phyloP scores from a whole-genome alignment of 768 basidiomycete genomes.

The Plicaturopsis crispa region DNA sequence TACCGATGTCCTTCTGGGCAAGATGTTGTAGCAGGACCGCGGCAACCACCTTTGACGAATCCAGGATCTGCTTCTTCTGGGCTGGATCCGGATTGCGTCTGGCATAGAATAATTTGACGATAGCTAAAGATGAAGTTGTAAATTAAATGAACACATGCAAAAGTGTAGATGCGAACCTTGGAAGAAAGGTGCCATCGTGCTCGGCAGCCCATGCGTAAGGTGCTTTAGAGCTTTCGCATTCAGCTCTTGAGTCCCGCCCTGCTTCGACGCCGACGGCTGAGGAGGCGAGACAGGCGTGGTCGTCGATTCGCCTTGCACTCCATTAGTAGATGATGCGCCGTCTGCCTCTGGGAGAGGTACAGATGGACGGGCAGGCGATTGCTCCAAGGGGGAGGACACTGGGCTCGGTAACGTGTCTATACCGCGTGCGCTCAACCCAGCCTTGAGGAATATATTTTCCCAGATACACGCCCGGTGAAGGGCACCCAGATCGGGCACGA shows the following conservation, averaged over 20 bases:
- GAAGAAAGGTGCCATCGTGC: conserved; percentile 73
- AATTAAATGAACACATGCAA: conserved; percentile 1
- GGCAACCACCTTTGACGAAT: conserved; percentile 64
- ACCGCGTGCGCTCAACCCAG: conserved; percentile 44
- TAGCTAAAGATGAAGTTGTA: conserved; percentile 38
- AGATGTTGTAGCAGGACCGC: conserved; percentile 69
- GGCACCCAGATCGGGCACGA: conserved; percentile 66
- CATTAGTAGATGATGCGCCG: conserved; percentile 23
- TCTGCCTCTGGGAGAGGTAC: conserved; percentile 30
- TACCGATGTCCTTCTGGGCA: conserved; percentile 43
- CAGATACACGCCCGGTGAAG: conserved; percentile 79
- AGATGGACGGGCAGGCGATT: conserved; percentile 36
- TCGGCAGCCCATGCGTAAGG: conserved; percentile 70
- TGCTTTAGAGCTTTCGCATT: conserved; percentile 78
- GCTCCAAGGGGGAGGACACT: conserved; percentile 36
- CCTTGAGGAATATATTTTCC: conserved; percentile 79
- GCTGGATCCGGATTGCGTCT: conserved; percentile 66
- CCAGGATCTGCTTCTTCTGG: conserved; percentile 72
- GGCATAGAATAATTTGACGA: conserved; percentile 81
- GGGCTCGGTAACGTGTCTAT: conserved; percentile 41
- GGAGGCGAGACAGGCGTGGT: conserved; percentile 12
- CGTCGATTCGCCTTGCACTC: conserved; percentile 16
- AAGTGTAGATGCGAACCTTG: conserved; percentile 45
- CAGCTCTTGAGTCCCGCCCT: conserved; percentile 29
- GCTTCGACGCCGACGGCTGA: conserved; percentile 15